Percentiles rank a stretch among this genome's conserved stretches.
These are phyloP conservation scores for Thelephora terrestris DNA, from an alignment of 1,284 basidiomycete species.

Conservation along the genomic window DNA sequence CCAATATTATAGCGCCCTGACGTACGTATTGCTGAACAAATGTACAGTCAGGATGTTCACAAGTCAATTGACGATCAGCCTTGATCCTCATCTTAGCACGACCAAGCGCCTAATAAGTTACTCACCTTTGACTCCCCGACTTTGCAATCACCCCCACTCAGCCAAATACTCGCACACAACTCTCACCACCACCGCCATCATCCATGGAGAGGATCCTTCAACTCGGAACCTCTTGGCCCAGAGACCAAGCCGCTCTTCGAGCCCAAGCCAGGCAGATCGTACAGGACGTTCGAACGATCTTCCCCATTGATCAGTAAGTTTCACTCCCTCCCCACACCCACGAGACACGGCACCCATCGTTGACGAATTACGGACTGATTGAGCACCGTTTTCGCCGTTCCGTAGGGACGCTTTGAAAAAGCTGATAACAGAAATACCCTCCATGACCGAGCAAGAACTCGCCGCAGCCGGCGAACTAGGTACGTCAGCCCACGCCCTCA, in stretches of 20 bases:
- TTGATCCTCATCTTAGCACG: no score
- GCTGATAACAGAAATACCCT: slow-evolving; percentile 30
- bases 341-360: not conserved
- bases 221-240: not conserved
- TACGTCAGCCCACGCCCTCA: slow-evolving; percentile 10
- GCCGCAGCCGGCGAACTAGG: slow-evolving; percentile 27
- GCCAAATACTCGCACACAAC: no score
- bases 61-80: no score
- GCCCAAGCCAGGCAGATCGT: not conserved
- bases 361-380: no score
- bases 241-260: not conserved
- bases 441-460: slow-evolving; percentile 33
- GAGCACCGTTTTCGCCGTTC: no score
- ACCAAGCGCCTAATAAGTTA: no score
- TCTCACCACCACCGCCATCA: not conserved
- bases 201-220: not conserved
- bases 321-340: not conserved
- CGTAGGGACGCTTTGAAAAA: slow-evolving; percentile 12
- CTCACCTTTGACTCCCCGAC: no score
- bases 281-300: not conserved
- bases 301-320: not conserved
- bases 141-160: no score
- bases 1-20: no score
- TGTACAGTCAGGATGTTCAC: no score
- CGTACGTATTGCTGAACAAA: no score